Percentiles rank a stretch among this genome's conserved stretches.
Conservation (phyloP, 805 yeast species). For the Ogataea sp. region DNA sequence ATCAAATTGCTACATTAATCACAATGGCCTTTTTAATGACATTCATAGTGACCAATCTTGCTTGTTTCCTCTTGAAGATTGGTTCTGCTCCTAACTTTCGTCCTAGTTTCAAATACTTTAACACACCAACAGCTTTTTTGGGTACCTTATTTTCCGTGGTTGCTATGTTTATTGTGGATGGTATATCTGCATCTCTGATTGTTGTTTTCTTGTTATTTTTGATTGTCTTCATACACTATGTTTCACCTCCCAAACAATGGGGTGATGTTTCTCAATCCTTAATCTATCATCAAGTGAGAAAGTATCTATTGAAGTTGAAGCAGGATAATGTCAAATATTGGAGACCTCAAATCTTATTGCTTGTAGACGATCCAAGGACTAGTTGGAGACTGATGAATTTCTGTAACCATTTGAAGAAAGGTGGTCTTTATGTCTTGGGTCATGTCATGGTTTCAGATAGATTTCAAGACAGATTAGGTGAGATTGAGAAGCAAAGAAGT, state of each 20-base stretch:
- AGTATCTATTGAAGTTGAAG: conserved; percentile 71
- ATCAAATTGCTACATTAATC: conserved; percentile 88
- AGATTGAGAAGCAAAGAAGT: conserved; percentile 59
- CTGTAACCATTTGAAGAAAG: conserved; percentile 92
- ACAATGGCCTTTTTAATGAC: conserved; percentile 98
- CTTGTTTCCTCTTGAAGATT: conserved; percentile 79
- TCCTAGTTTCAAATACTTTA: conserved; percentile 88
- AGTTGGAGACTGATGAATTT: conserved; percentile 88
- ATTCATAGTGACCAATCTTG: conserved; percentile 86
- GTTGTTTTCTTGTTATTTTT: conserved; percentile 56
- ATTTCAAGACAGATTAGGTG: conserved; percentile 59
- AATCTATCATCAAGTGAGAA: conserved; percentile 94
- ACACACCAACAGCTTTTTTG: conserved; percentile 66
- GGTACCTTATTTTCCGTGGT: conserved; percentile 65
- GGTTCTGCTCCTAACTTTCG: conserved; percentile 98
- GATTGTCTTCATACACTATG: conserved; percentile 76
- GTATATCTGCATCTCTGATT: conserved; percentile 74
- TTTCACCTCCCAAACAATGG: conserved; percentile 93
- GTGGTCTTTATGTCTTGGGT: conserved; percentile 87
- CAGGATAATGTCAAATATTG: conserved; percentile 96
- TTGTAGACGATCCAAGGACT: conserved; percentile 88
- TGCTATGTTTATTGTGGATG: conserved; percentile 95
- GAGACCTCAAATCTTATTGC: conserved; percentile 89
- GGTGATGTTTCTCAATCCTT: conserved; percentile 96
- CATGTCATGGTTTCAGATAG: conserved; percentile 71